phyloP scores from a whole-genome alignment of 768 basidiomycete genomes.

The Leccinellum rugosiceps region DNA sequence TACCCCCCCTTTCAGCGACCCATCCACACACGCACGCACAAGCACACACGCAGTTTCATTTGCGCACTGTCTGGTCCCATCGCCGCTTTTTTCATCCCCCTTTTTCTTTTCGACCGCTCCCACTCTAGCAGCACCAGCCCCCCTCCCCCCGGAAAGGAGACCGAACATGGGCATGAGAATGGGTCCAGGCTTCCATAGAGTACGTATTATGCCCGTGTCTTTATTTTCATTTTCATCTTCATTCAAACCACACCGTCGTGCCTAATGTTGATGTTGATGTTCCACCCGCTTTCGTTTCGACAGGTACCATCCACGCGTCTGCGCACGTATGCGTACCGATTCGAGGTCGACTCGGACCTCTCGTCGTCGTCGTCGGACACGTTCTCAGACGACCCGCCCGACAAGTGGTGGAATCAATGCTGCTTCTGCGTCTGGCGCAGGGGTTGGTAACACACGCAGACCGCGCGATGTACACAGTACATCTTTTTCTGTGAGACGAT shows the following conservation, averaged over 20 bases:
- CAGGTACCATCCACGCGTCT: constrained; percentile 9
- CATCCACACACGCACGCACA: not conserved
- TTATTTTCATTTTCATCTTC: not conserved
- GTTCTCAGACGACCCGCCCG: constrained; percentile 16
- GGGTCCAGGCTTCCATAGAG: constrained; percentile 7
- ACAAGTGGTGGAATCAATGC: constrained; percentile 20
- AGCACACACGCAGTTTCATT: not conserved
- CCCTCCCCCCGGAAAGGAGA: not conserved
- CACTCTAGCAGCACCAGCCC: not conserved
- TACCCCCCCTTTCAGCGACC: not conserved
- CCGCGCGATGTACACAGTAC: not conserved
- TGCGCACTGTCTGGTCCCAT: not conserved
- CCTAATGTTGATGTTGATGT: not conserved
- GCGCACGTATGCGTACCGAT: constrained; percentile 12
- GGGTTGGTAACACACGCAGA: constrained; percentile 20
- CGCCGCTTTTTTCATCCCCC: not conserved
- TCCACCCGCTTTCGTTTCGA: not conserved
- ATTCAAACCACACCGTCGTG: not conserved
- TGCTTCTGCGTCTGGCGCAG: constrained; percentile 23
- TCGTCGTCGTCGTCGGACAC: constrained; percentile 25
- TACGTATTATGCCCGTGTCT: not conserved
- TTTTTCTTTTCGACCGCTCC: not conserved
- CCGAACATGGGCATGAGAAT: constrained; percentile 8
- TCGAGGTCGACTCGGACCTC: constrained; percentile 23
- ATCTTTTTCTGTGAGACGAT: no score